Evolutionary conservation across 2,329 filamentous ascomycete genomes (phyloP).

Genomic region (Pseudopithomyces maydicus): DNA sequence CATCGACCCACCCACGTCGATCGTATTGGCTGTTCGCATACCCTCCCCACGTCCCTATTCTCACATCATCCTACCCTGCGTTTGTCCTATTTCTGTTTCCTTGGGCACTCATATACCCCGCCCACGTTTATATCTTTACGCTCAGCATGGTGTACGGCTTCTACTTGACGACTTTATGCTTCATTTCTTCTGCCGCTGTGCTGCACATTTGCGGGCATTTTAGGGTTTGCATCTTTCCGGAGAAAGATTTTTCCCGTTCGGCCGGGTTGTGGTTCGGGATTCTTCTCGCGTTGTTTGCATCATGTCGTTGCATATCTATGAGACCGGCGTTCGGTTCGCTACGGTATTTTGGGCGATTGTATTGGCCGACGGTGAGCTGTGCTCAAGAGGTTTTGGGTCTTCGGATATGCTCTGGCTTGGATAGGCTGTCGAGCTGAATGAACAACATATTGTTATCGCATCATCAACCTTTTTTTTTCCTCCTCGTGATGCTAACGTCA

Average conservation of each 20-base stretch:
- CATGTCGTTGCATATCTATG: constrained; percentile 1
- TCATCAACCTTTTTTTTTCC: neutral
- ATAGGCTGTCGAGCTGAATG: neutral
- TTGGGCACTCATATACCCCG: constrained; percentile 5
- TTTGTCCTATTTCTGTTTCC: neutral
- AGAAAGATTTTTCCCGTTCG: constrained; percentile 3
- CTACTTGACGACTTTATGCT: constrained; percentile 23
- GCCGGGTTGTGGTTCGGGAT: neutral
- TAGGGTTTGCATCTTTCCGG: constrained; percentile 12
- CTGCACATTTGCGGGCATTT: constrained; percentile 30
- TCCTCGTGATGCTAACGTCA: neutral
- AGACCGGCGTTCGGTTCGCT: constrained; percentile 3
- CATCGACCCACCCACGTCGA: constrained; percentile 4
- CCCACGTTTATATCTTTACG: constrained; percentile 9
- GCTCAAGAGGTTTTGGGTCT: neutral
- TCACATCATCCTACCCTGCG: neutral
- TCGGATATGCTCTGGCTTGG: neutral
- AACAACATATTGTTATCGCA: neutral
- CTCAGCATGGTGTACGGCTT: constrained; percentile 31
- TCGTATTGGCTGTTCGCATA: neutral
- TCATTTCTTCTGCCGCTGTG: constrained; percentile 9
- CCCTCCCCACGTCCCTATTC: neutral
- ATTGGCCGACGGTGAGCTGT: neutral
- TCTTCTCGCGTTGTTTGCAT: constrained; percentile 6
- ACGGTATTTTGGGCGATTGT: neutral